A percentile compares a stretch with the other conserved stretches of the same genome.
Evolutionary conservation across 2,329 filamentous ascomycete genomes (phyloP).

Genomic region (Penicillium sp.): DNA sequence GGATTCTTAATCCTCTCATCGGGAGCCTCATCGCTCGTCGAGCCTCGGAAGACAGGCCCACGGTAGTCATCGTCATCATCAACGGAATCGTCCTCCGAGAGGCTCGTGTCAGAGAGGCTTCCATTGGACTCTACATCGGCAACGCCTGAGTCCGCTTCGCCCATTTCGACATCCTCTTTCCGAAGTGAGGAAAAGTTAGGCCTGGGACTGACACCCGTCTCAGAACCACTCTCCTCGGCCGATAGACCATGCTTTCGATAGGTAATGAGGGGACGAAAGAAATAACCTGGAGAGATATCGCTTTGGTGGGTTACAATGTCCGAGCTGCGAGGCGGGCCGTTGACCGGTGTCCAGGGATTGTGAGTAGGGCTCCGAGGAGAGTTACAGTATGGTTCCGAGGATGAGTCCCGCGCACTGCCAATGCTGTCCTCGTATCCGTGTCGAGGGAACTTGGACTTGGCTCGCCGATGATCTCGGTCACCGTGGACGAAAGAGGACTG

Average conservation of each 20-base stretch:
- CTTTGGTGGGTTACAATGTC: constrained; percentile 1
- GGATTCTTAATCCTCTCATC: constrained; percentile 8
- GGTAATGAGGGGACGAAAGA: constrained; percentile 23
- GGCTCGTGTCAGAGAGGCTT: constrained; percentile 1
- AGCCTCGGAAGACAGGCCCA: neutral
- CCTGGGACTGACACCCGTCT: constrained; percentile 14
- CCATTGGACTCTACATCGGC: neutral
- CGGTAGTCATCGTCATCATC: constrained; percentile 22
- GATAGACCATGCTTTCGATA: neutral
- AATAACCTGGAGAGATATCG: constrained; percentile 9
- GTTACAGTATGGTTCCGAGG: constrained; percentile 36
- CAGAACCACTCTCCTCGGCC: constrained; percentile 12
- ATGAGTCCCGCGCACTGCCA: constrained; percentile 44
- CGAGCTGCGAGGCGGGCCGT: constrained; percentile 34
- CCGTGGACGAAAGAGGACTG: constrained; percentile 10
- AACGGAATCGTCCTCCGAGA: constrained; percentile 13
- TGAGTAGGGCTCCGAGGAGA: constrained; percentile 43
- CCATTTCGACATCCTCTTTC: constrained; percentile 4
- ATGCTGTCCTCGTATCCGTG: constrained; percentile 27
- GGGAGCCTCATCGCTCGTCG: neutral
- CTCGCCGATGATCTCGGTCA: constrained; percentile 20
- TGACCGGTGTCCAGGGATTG: constrained; percentile 44
- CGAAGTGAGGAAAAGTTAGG: constrained; percentile 9
- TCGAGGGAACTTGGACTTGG: constrained; percentile 19
- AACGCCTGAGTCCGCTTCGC: constrained; percentile 1